Evolutionary conservation across 1,139 yeast species (phyloP).

Genomic region (Hanseniaspora uvarum): DNA sequence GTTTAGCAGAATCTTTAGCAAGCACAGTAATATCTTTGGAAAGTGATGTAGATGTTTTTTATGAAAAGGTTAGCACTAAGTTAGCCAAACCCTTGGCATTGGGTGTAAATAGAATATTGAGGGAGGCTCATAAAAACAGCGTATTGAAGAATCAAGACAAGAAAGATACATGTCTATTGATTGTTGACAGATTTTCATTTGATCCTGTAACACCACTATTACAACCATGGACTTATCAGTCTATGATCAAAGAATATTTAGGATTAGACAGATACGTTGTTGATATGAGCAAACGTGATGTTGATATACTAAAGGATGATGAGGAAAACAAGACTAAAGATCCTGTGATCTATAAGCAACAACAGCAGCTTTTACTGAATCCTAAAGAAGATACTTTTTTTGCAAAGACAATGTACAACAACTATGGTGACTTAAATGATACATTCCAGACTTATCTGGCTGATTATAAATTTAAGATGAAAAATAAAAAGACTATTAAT

Average conservation of each 20-base stretch:
- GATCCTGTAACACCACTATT: constrained; percentile 90
- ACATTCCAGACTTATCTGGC: constrained; percentile 76
- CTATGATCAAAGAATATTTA: constrained; percentile 88
- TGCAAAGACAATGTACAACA: constrained; percentile 68
- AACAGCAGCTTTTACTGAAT: constrained; percentile 52
- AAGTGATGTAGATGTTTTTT: constrained; percentile 66
- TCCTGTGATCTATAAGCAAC: constrained; percentile 35
- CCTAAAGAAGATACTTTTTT: constrained; percentile 67
- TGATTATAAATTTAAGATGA: constrained; percentile 70
- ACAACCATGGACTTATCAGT: constrained; percentile 95
- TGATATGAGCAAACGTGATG: constrained; percentile 39
- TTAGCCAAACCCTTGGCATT: constrained; percentile 10
- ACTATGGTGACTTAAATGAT: constrained; percentile 91
- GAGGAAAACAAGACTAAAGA: constrained; percentile 15
- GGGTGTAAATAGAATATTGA: constrained; percentile 33
- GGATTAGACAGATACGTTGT: constrained; percentile 77
- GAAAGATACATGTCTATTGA: constrained; percentile 62
- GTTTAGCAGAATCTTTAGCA: constrained; percentile 3
- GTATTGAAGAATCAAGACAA: constrained; percentile 45
- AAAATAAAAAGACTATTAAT: constrained; percentile 55
- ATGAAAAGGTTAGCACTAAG: constrained; percentile 54
- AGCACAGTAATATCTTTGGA: constrained; percentile 46
- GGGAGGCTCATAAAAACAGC: constrained; percentile 60
- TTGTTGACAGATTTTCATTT: constrained; percentile 62
- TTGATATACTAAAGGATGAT: constrained; percentile 22